Evolutionary conservation across 768 basidiomycete genomes (phyloP).

Genomic region (Lyophyllum semitale): DNA sequence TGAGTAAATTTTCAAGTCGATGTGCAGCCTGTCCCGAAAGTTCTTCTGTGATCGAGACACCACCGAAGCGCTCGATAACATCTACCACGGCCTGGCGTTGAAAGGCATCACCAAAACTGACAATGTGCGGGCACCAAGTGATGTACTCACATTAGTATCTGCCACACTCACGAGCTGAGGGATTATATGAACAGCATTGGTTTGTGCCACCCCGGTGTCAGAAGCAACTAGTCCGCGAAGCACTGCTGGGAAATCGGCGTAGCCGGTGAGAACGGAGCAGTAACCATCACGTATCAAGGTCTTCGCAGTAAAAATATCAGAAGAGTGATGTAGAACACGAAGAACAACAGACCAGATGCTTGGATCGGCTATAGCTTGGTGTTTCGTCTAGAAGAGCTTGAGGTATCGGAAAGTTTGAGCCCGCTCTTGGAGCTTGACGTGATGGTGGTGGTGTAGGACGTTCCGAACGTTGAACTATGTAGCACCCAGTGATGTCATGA

Average conservation of each 20-base stretch:
- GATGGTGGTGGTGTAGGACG: not conserved
- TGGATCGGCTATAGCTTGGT: not conserved
- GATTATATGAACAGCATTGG: no score
- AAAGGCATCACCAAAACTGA: no score
- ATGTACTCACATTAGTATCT: no score
- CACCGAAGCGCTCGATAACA: not conserved
- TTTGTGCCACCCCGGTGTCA: no score
- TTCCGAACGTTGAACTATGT: not conserved
- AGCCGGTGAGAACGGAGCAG: not conserved
- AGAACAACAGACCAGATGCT: not conserved
- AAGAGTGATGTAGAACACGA: not conserved
- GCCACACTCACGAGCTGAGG: no score
- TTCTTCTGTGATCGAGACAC: not conserved
- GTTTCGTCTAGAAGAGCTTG: no score
- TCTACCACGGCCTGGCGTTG: not conserved
- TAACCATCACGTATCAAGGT: not conserved
- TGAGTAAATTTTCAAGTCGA: not conserved
- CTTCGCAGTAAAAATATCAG: not conserved
- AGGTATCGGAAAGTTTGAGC: no score
- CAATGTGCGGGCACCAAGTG: no score
- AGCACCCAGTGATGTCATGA: not conserved
- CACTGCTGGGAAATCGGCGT: no score
- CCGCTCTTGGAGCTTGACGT: no score
- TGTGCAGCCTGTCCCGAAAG: not conserved
- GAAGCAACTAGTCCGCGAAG: no score